A percentile compares a stretch with the other conserved stretches of the same genome.
These are phyloP conservation scores for Pichia sp. DNA, from an alignment of 1,139 yeast genomes.

Conservation along the genomic window DNA sequence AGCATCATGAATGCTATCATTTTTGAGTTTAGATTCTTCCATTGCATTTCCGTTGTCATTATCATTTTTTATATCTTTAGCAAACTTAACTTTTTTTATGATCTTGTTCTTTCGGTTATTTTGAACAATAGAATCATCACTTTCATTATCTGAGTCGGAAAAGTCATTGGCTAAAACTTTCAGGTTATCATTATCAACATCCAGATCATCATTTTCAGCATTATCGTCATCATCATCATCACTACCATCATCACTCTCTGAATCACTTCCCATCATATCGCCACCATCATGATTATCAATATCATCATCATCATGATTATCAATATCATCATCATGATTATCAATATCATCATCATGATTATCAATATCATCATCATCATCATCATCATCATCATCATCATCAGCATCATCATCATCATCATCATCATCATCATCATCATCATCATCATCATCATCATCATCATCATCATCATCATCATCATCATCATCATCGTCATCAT, in stretches of 20 bases:
- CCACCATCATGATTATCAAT: constrained; percentile 31
- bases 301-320: too few relatives aligned
- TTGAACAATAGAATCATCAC: constrained; percentile 19
- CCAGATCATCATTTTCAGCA: constrained; percentile 35
- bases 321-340: constrained; percentile 33
- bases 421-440: constrained; percentile 37
- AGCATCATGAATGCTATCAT: constrained; percentile 20
- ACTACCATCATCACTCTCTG: constrained; percentile 35
- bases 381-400: constrained; percentile 35
- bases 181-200: constrained; percentile 25
- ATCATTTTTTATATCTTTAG: background rate
- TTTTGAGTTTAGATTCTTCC: background rate
- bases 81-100: constrained; percentile 7
- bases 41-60: constrained; percentile 15
- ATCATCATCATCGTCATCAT: constrained; percentile 27
- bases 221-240: constrained; percentile 33
- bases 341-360: constrained; percentile 32
- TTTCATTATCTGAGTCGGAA: constrained; percentile 17
- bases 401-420: constrained; percentile 31
- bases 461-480: constrained; percentile 30
- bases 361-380: constrained; percentile 26
- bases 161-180: constrained; percentile 25
- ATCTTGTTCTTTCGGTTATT: background rate
- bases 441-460: constrained; percentile 32
- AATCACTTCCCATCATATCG: constrained; percentile 29